Base-by-base conservation (phyloP, 2,329 filamentous ascomycete genomes). In the Plectosphaerella plurivora region DNA sequence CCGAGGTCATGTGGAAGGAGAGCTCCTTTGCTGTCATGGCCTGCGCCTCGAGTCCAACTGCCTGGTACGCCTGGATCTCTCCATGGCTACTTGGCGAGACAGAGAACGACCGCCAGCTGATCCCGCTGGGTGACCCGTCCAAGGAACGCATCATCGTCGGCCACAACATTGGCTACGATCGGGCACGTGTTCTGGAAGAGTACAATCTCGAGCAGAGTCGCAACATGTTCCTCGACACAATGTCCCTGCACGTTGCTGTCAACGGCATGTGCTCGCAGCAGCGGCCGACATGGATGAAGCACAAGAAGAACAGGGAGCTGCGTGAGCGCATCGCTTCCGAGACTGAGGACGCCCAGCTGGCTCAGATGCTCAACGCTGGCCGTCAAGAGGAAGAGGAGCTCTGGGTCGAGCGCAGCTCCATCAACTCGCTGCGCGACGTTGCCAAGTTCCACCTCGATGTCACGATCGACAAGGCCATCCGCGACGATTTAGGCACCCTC, bases 221-320 rank as follows among this genome's bases (percentile, higher is more conserved):
- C 39, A 97, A 91, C 60, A 87, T 83, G 44, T 99, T 96, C 65
- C 72, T 99, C 49, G 94, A 99, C 67, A 99, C 94, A 28, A 99
- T 99, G 94, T 97, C 93, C 2, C 75, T 99, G 18, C 94, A 99
- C 66, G 93, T 96, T 8, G 95, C 95, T 3, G 93, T 96, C 22
- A 99, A 99, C 65, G 94, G 94, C 56, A 99, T 99, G 94, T 99
- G 94, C 70, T 97, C 94, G 20, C 87, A 89, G 59, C 94, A 99
- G 68, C 83, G 94, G 48, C 94, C 95, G 9, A 96, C 90, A 0
- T 99, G 94, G 94, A 91, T 97, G 86, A 95, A 90, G 68, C 90
- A 96, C 68, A 89, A 91, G 66, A 99, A 99, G 73, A 91, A 87
- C 58, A 81, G 87, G 53, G 93, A 97, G 64, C 63, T 93, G 45